Evolutionary conservation across 805 yeast genomes (phyloP).

Genomic region (Wickerhamomyces kurtzmanii): DNA sequence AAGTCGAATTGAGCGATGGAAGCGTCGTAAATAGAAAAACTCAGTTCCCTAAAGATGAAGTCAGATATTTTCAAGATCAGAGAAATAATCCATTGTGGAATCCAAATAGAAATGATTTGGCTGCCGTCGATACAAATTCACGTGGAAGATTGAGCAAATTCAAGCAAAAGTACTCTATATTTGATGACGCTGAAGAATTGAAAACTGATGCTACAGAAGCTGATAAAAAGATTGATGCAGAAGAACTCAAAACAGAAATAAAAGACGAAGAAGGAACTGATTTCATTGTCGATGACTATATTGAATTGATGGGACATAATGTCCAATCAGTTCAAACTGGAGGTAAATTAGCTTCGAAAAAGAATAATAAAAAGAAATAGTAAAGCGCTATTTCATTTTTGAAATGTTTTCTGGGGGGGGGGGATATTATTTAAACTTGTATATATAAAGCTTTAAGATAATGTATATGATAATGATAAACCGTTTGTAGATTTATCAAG

Average conservation of each 20-base stretch:
- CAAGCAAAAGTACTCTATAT: slow-evolving; percentile 54
- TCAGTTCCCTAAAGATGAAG: slow-evolving; percentile 80
- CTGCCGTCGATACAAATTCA: slow-evolving; percentile 69
- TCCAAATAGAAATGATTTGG: slow-evolving; percentile 70
- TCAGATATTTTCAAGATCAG: slow-evolving; percentile 81
- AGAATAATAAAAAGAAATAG: slow-evolving; percentile 31
- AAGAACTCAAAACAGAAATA: slow-evolving; percentile 3
- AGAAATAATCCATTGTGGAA: slow-evolving; percentile 86
- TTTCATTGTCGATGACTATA: slow-evolving; percentile 33
- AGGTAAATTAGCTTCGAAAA: slow-evolving; percentile 39
- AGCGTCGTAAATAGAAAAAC: slow-evolving; percentile 78
- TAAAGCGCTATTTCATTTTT: too few species aligned
- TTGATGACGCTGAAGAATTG: slow-evolving; percentile 21
- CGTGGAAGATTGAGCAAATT: slow-evolving; percentile 73
- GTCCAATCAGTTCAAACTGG: slow-evolving; percentile 46
- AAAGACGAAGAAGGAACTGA: slow-evolving; percentile 7
- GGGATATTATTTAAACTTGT: too few species aligned
- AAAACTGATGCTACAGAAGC: slow-evolving; percentile 1
- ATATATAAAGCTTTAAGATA: too few species aligned
- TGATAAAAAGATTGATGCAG: slow-evolving; percentile 4
- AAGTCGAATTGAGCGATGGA: slow-evolving; percentile 91
- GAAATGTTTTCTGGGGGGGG: too few species aligned
- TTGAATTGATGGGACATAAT: slow-evolving; percentile 51
- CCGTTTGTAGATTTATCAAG: too few species aligned
- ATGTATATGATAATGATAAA: too few species aligned